Conservation (phyloP, 108 stramenopile species). For the Aureococcus anophagefferens region DNA sequence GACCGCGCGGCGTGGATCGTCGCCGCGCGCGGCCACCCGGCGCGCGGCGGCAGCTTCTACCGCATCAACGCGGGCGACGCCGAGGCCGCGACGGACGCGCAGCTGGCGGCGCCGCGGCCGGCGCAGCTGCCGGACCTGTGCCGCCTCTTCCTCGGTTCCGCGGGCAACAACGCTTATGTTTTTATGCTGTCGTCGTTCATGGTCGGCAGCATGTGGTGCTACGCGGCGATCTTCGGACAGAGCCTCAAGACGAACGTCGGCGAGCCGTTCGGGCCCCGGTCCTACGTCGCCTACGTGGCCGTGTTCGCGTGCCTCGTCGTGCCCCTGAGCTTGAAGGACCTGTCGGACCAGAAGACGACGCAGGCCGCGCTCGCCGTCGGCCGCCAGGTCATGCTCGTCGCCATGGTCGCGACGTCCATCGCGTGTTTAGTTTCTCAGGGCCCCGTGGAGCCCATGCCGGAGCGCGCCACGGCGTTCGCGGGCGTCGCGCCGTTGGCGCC, state of each 20-base stretch:
- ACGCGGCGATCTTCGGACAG: constrained; percentile 20
- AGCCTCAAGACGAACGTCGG: constrained; percentile 3
- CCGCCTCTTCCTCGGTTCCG: constrained; percentile 14
- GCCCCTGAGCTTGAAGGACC: constrained; percentile 24
- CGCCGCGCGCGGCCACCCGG: no score
- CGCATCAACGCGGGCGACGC: no score
- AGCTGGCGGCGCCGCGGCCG: not conserved
- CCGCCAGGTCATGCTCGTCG: constrained; percentile 17
- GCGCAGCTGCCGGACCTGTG: constrained; percentile 21
- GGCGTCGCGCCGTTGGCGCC: no score
- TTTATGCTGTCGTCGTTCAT: constrained; percentile 10
- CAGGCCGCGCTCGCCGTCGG: constrained; percentile 2
- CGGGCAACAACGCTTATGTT: constrained; percentile 8
- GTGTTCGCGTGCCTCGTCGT: constrained; percentile 26
- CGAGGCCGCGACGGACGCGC: not conserved
- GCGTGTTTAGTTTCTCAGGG: not conserved
- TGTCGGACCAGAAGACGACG: constrained; percentile 17
- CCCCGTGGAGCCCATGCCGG: no score
- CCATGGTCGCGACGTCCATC: constrained; percentile 15
- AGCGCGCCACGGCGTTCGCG: no score
- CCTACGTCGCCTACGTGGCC: constrained; percentile 16
- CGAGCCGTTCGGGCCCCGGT: not conserved
- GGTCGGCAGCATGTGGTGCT: constrained; percentile 24
- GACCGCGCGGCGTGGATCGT: constrained; percentile 5
- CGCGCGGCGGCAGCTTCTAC: not conserved